Conservation (phyloP, 2,329 filamentous ascomycete genomes). For the Hymenoscyphus infarciens region DNA sequence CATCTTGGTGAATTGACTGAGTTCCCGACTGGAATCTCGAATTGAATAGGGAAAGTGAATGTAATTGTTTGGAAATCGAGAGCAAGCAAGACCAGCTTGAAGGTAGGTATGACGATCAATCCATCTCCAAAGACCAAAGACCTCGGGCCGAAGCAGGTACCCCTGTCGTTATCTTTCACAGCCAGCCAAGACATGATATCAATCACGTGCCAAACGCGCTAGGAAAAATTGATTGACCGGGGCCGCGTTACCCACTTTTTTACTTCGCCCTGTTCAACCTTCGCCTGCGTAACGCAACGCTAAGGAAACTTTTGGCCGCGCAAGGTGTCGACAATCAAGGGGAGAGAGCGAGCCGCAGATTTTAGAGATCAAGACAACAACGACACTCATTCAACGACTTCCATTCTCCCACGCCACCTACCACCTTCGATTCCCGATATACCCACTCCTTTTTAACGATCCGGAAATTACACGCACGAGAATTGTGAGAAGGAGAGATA, state of each 20-base stretch:
- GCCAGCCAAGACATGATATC: too few species aligned
- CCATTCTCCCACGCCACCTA: conserved; percentile 6
- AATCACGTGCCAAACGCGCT: neutral
- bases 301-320: conserved; percentile 15
- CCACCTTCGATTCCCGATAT: neutral
- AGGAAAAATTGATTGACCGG: neutral
- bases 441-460: neutral
- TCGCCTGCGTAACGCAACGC: neutral
- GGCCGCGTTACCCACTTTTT: neutral
- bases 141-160: conserved; percentile 18
- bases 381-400: conserved; percentile 10
- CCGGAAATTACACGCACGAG: conserved; percentile 1
- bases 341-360: conserved; percentile 1
- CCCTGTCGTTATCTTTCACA: conserved; percentile 15
- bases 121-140: conserved; percentile 4
- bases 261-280: conserved; percentile 4
- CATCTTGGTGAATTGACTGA: conserved; percentile 10
- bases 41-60: neutral
- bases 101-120: neutral
- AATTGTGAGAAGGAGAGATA: conserved; percentile 5
- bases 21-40: neutral
- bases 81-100: conserved; percentile 6
- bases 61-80: neutral
- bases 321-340: conserved; percentile 14
- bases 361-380: conserved; percentile 12